phyloP scores from a whole-genome alignment of 768 basidiomycete genomes.

The Hebeloma cylindrosporum region DNA sequence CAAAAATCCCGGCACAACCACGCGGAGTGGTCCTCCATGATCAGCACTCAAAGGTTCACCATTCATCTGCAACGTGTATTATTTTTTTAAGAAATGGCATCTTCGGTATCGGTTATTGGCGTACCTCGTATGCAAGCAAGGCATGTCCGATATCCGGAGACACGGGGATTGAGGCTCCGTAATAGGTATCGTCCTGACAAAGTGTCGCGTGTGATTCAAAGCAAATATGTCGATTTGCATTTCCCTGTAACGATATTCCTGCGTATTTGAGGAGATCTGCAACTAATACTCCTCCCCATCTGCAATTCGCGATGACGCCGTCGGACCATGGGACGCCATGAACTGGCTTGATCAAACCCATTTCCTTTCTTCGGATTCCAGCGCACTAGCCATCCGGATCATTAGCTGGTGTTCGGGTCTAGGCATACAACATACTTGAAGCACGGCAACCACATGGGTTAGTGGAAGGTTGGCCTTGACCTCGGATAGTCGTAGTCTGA shows the following conservation, averaged over 20 bases:
- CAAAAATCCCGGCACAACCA: slow-evolving; percentile 64
- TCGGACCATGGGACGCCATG: slow-evolving; percentile 64
- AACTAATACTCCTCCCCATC: slow-evolving; percentile 63
- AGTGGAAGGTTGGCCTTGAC: slow-evolving; percentile 42
- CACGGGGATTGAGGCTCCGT: slow-evolving; percentile 63
- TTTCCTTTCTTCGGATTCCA: slow-evolving; percentile 66
- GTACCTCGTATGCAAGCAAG: slow-evolving; percentile 62
- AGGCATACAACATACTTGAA: slow-evolving; percentile 44
- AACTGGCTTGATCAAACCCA: slow-evolving; percentile 57
- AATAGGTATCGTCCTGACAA: slow-evolving; percentile 62
- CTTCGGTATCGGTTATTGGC: neutral
- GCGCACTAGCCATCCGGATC: slow-evolving; percentile 44
- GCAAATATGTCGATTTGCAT: slow-evolving; percentile 54
- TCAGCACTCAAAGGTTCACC: slow-evolving; percentile 54
- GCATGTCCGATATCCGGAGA: slow-evolving; percentile 50
- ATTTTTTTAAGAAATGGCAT: neutral
- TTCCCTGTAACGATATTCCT: slow-evolving; percentile 35
- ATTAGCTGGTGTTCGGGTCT: slow-evolving; percentile 3
- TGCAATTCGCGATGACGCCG: slow-evolving; percentile 69
- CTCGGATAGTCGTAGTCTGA: slow-evolving; percentile 36
- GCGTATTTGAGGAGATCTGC: slow-evolving; percentile 52
- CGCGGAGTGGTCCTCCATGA: slow-evolving; percentile 66
- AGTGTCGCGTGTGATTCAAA: slow-evolving; percentile 60
- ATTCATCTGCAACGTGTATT: slow-evolving; percentile 55
- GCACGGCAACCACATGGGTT: slow-evolving; percentile 47